These are phyloP conservation scores for Phytophthora hybrid DNA, from an alignment of 352 stramenopile genomes.

Conservation along the genomic window DNA sequence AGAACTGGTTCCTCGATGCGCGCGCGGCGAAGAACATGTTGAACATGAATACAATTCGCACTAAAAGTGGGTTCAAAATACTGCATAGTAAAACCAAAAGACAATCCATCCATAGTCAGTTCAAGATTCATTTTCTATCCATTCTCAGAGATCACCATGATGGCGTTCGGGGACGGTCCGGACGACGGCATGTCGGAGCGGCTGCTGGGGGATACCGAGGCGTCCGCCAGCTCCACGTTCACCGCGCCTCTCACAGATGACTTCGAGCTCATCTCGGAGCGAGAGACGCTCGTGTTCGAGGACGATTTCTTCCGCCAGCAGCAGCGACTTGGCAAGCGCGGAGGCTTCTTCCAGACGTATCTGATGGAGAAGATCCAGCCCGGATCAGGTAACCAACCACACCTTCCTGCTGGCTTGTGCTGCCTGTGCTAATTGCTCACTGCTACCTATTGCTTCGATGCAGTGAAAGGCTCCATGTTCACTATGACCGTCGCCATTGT, in stretches of 20 bases:
- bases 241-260: slow-evolving; percentile 39
- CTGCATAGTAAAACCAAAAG: background rate
- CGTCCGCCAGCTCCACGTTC: slow-evolving; percentile 7
- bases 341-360: slow-evolving; percentile 75
- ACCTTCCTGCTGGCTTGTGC: background rate
- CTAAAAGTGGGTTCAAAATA: slow-evolving; percentile 1
- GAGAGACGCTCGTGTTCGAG: slow-evolving; percentile 85
- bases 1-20: too few species aligned
- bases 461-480: slow-evolving; percentile 92
- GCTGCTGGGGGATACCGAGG: slow-evolving; percentile 29
- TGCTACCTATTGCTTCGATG: slow-evolving; percentile 3
- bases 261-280: slow-evolving; percentile 77
- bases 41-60: background rate
- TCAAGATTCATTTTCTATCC: background rate
- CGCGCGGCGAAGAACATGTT: too few species aligned
- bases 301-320: slow-evolving; percentile 58
- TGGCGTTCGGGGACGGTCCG: slow-evolving; percentile 51
- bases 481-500: slow-evolving; percentile 92
- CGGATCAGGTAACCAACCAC: slow-evolving; percentile 65
- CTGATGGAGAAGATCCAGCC: slow-evolving; percentile 87
- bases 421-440: background rate
- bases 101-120: background rate
- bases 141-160: slow-evolving; percentile 48
- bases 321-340: slow-evolving; percentile 37
- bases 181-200: slow-evolving; percentile 38